Percentiles rank a stretch among this genome's conserved stretches.
Evolutionary conservation across 768 basidiomycete genomes (phyloP).

Genomic region (Leucogyrophana mollusca): DNA sequence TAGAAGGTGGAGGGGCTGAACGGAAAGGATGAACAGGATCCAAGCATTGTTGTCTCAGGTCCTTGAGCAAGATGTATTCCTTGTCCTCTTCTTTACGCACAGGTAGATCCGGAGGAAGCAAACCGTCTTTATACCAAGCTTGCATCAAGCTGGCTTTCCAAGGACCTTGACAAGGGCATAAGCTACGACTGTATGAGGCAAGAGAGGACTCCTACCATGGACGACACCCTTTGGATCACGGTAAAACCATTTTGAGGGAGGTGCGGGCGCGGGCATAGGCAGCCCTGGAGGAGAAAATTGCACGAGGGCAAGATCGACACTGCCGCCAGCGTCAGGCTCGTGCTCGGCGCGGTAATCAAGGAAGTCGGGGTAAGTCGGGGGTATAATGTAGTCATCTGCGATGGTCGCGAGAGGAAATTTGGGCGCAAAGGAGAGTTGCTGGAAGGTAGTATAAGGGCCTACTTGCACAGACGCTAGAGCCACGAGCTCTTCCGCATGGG

Average conservation of each 20-base stretch:
- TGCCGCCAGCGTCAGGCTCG: conserved; percentile 51
- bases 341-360: conserved; percentile 63
- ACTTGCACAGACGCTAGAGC: conserved; percentile 67
- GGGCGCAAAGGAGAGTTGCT: conserved; percentile 83
- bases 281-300: conserved; percentile 81
- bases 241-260: conserved; percentile 80
- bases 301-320: conserved; percentile 51
- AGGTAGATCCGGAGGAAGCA: conserved; percentile 80
- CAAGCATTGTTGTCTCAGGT: conserved; percentile 72
- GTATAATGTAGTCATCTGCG: conserved; percentile 89
- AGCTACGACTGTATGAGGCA: conserved; percentile 6
- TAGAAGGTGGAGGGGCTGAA: conserved; percentile 41
- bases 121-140: conserved; percentile 82
- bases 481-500: conserved; percentile 64
- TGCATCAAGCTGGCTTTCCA: conserved; percentile 91
- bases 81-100: conserved; percentile 74
- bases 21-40: conserved; percentile 82
- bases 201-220: conserved; percentile 54
- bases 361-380: conserved; percentile 84
- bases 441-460: conserved; percentile 89
- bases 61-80: conserved; percentile 66
- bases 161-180: conserved; percentile 51
- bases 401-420: conserved; percentile 86
- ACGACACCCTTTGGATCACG: conserved; percentile 78
- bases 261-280: conserved; percentile 64